Evolutionary conservation across 2,329 filamentous ascomycete genomes (phyloP), one percentile per base, ranked within the genome.

Genomic region (Lasiodiplodia sp.): DNA sequence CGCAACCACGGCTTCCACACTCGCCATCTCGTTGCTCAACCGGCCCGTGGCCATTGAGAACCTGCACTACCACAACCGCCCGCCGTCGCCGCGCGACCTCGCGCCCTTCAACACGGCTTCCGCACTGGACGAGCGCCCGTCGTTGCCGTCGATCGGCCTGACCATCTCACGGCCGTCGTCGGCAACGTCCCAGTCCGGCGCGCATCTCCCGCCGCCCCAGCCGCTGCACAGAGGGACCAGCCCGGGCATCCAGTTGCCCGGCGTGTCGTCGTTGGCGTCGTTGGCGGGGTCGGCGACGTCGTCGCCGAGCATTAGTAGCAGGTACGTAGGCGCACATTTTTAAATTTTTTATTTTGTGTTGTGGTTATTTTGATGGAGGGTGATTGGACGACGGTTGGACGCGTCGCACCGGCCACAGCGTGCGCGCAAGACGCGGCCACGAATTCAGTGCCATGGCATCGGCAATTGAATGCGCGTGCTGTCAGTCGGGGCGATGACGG

Each of bases 241-340:
- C 79, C 73, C 73, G 25, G 75, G 75, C 44, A 78, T 79, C 75
- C 79, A 82, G 77, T 79, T 89, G 62, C 88, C 88, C 28, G 86
- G 86, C 28, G 78, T 90, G 65, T 87, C 87, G 64, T 84, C 87
- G 49, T 81, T 90, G 73, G 88, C 88, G 53, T 87, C 86, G 67
- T 81, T 88, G 28, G 86, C 86, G 44, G 83, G 57, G 5, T 55
- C 85, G 53, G 83, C 57, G 53, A 60, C 85, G 72, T 73, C 85
- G 83, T 70, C 85, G 82, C 78, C 76, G 83, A 73, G 16, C 31
- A 56, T 63, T 62, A 69, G 66, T 62, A 73, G 71, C 64, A 85
- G 85, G 84, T 86, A 84, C 75, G 38, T 47, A 47, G 82, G 75
- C 64, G 70, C 23, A 28, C 21, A 4, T 62, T 12, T 18, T 5